A percentile compares a stretch with the other conserved stretches of the same genome.
Evolutionary conservation across 371 early-diverging fungal genomes (phyloP).

Genomic region (Syncephalis fuscata): DNA sequence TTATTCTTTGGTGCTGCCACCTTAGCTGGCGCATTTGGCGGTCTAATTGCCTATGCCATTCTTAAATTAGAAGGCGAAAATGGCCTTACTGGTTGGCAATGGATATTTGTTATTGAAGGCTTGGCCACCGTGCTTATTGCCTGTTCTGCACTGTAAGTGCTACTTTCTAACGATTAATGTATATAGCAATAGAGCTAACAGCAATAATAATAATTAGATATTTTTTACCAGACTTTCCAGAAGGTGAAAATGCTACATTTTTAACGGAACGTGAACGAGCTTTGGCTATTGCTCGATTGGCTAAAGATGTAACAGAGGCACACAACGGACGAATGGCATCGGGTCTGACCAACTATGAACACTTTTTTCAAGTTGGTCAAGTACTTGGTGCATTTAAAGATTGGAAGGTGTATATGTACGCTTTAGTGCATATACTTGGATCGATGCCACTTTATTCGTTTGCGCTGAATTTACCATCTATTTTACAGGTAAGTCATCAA

Average conservation of each 20-base stretch:
- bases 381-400: slow-evolving; percentile 27
- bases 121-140: slow-evolving; percentile 3
- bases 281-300: neutral
- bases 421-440: slow-evolving; percentile 29
- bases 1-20: slow-evolving; percentile 43
- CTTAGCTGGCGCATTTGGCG: slow-evolving; percentile 56
- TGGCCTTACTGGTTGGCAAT: slow-evolving; percentile 34
- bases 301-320: neutral
- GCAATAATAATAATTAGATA: neutral
- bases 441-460: slow-evolving; percentile 39
- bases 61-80: slow-evolving; percentile 30
- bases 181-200: no score
- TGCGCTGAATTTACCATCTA: slow-evolving; percentile 41
- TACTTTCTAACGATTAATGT: no score
- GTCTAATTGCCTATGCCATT: slow-evolving; percentile 32
- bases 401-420: slow-evolving; percentile 25
- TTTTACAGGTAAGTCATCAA: slow-evolving; percentile 17
- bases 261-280: slow-evolving; percentile 1
- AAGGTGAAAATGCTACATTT: neutral
- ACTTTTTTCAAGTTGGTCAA: slow-evolving; percentile 27
- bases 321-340: no score
- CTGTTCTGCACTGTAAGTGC: neutral
- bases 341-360: neutral
- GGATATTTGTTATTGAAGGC: slow-evolving; percentile 12
- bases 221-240: slow-evolving; percentile 1